These are phyloP conservation scores for Astrothelium subdiscretum DNA, from an alignment of 495 filamentous ascomycete species.

Conservation along the genomic window DNA sequence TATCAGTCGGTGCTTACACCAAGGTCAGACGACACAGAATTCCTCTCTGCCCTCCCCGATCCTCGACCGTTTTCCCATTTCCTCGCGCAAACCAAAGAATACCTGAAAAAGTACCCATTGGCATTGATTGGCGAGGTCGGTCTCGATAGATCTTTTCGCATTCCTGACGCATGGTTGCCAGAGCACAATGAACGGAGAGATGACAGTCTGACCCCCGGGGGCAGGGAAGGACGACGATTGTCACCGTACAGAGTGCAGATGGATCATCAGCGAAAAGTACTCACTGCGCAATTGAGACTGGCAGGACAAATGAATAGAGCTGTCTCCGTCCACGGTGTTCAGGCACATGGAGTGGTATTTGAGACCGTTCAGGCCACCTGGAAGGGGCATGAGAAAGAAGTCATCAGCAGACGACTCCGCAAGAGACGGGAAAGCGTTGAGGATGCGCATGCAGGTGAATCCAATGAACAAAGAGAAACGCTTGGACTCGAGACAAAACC, in stretches of 20 bases:
- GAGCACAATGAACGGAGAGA: slow-evolving; percentile 43
- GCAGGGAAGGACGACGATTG: slow-evolving; percentile 64
- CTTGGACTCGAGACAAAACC: slow-evolving; percentile 33
- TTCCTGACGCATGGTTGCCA: slow-evolving; percentile 53
- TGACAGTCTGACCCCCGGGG: slow-evolving; percentile 58
- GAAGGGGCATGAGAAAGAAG: slow-evolving; percentile 66
- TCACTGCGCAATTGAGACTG: slow-evolving; percentile 73
- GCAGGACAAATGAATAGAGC: slow-evolving; percentile 72
- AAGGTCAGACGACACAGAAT: slow-evolving; percentile 43
- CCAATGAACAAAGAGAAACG: slow-evolving; percentile 9
- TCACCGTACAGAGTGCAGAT: slow-evolving; percentile 65
- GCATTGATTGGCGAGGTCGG: slow-evolving; percentile 85
- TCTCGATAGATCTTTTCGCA: slow-evolving; percentile 71
- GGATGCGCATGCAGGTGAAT: slow-evolving; percentile 23
- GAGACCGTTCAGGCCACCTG: slow-evolving; percentile 65
- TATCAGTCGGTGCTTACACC: slow-evolving; percentile 60
- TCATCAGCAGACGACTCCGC: slow-evolving; percentile 52
- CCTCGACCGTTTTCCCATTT: slow-evolving; percentile 58
- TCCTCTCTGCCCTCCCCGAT: slow-evolving; percentile 55
- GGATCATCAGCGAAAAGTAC: slow-evolving; percentile 62
- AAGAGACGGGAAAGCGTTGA: slow-evolving; percentile 25
- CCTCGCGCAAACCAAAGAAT: slow-evolving; percentile 49
- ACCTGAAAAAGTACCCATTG: slow-evolving; percentile 50
- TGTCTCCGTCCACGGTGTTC: slow-evolving; percentile 83
- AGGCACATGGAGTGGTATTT: slow-evolving; percentile 73